These are phyloP conservation scores for Mycena albidolilacea DNA, from an alignment of 768 basidiomycete genomes.

Conservation along the genomic window DNA sequence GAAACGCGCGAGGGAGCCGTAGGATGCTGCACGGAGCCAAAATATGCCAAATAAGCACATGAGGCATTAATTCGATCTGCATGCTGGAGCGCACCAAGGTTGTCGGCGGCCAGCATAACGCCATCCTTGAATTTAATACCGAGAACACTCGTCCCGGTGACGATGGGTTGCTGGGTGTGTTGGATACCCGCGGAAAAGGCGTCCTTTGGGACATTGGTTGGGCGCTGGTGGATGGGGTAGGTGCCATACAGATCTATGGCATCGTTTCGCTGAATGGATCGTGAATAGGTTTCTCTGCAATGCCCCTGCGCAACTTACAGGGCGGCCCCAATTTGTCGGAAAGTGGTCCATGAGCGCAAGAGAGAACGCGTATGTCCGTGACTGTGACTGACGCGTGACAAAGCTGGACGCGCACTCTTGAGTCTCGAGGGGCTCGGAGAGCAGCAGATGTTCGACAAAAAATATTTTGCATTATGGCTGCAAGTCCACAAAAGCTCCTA, in stretches of 20 bases:
- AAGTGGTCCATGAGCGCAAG: slow-evolving; percentile 80
- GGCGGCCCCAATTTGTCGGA: slow-evolving; percentile 87
- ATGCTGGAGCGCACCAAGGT: slow-evolving; percentile 75
- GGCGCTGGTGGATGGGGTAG: slow-evolving; percentile 79
- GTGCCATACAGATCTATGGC: slow-evolving; percentile 82
- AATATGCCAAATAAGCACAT: slow-evolving; percentile 1
- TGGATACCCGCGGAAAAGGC: slow-evolving; percentile 77
- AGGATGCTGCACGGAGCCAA: slow-evolving; percentile 76
- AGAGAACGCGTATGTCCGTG: slow-evolving; percentile 34
- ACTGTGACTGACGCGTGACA: slow-evolving; percentile 26
- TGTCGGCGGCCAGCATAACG: slow-evolving; percentile 98
- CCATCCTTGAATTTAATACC: slow-evolving; percentile 97
- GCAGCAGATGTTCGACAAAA: no score
- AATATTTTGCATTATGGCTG: no score
- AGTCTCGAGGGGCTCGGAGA: no score
- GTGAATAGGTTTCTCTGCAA: not conserved
- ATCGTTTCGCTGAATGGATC: slow-evolving; percentile 73
- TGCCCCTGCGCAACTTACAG: slow-evolving; percentile 59
- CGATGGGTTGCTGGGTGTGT: slow-evolving; percentile 94
- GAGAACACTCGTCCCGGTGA: slow-evolving; percentile 97
- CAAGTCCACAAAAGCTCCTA: no score
- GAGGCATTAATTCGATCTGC: not conserved
- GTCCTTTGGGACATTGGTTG: slow-evolving; percentile 66
- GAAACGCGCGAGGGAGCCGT: slow-evolving; percentile 97
- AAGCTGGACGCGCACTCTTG: not conserved